Evolutionary conservation across 1,284 basidiomycete genomes (phyloP).

Genomic region (Hymenochaete sp.): DNA sequence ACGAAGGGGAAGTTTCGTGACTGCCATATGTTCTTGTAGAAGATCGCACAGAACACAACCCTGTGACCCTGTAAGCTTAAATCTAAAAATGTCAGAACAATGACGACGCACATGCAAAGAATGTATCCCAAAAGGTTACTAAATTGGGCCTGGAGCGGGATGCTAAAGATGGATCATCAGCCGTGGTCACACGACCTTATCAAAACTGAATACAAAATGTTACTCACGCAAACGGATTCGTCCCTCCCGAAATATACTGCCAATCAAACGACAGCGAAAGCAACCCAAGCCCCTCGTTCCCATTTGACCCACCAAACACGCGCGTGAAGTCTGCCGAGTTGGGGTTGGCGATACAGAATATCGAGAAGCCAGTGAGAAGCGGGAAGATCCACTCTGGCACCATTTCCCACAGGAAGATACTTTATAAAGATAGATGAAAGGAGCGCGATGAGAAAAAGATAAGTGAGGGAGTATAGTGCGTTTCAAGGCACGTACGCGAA

Average conservation of each 20-base stretch:
- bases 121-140: conserved; percentile 26
- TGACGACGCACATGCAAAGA: conserved; percentile 25
- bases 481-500: no score
- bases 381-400: conserved; percentile 36
- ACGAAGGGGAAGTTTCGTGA: conserved; percentile 32
- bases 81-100: conserved; percentile 29
- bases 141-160: conserved; percentile 30
- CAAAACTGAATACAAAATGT: no score
- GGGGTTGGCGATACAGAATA: conserved; percentile 48
- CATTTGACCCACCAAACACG: conserved; percentile 44
- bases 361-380: conserved; percentile 46
- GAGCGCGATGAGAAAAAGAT: no score
- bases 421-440: no score
- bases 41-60: conserved; percentile 24
- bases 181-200: no score
- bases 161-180: no score
- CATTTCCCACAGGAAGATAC: conserved; percentile 44
- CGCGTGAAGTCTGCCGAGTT: conserved; percentile 48
- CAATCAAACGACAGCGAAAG: conserved; percentile 30
- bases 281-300: conserved; percentile 34
- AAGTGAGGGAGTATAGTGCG: no score
- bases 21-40: conserved; percentile 28
- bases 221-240: conserved; percentile 31
- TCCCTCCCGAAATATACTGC: conserved; percentile 29
- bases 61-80: conserved; percentile 28